Evolutionary conservation across 2,329 filamentous ascomycete genomes (phyloP).

Genomic region (Cryphonectria radicalis): DNA sequence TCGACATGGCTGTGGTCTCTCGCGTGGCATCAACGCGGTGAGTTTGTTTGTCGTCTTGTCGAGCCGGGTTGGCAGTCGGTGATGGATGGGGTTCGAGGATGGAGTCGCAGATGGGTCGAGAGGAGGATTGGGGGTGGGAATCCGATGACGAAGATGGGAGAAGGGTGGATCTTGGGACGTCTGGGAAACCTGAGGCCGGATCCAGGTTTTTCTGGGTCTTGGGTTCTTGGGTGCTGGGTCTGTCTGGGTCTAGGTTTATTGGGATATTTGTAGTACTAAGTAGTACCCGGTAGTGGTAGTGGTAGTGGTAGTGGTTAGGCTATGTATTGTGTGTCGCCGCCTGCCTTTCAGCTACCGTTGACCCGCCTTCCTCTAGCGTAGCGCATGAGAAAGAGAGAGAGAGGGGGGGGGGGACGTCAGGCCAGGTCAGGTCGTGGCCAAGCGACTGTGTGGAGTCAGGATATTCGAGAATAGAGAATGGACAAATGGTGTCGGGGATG

Average conservation of each 20-base stretch:
- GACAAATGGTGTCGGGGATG: background rate
- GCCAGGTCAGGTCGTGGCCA: background rate
- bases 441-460: background rate
- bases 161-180: background rate
- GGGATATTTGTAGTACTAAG: background rate
- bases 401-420: background rate
- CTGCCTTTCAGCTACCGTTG: background rate
- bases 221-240: background rate
- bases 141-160: constrained; percentile 6
- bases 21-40: constrained; percentile 4
- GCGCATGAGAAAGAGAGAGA: background rate
- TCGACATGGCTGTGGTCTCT: constrained; percentile 48
- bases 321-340: constrained; percentile 3
- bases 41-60: background rate
- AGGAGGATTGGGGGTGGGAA: background rate
- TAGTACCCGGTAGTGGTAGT: background rate
- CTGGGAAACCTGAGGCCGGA: constrained; percentile 1
- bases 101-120: constrained; percentile 9
- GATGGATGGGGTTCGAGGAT: background rate
- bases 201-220: background rate
- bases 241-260: background rate
- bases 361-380: background rate
- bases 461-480: background rate
- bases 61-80: background rate
- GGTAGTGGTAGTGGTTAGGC: background rate